phyloP scores from a whole-genome alignment of 306 rosid genomes.

The Senna tora region DNA sequence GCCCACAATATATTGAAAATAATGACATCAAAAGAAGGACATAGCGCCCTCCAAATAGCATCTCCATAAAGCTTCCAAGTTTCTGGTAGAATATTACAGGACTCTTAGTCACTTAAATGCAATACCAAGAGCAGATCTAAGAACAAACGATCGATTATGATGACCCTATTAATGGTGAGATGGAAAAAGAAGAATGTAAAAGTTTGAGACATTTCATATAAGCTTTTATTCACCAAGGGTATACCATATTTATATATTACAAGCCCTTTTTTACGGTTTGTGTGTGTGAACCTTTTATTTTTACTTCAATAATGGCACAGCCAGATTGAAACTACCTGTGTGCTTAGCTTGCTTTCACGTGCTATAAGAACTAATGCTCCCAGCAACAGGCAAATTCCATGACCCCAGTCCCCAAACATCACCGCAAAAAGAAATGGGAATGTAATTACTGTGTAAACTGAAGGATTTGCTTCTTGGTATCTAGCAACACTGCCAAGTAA shows the following conservation, averaged over 20 bases:
- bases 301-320: slow-evolving; percentile 27
- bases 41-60: slow-evolving; percentile 93
- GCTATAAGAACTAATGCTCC: slow-evolving; percentile 91
- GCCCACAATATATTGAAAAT: slow-evolving; percentile 89
- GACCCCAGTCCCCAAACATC: slow-evolving; percentile 99
- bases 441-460: slow-evolving; percentile 74
- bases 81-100: slow-evolving; percentile 51
- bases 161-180: slow-evolving; percentile 14
- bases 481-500: slow-evolving; percentile 77
- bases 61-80: slow-evolving; percentile 96
- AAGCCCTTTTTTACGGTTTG: slow-evolving; percentile 20
- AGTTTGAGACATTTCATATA: slow-evolving; percentile 11
- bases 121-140: slow-evolving; percentile 24
- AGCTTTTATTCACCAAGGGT: not conserved
- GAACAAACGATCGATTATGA: slow-evolving; percentile 7
- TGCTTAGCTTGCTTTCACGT: slow-evolving; percentile 70
- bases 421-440: slow-evolving; percentile 95
- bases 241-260: slow-evolving; percentile 8
- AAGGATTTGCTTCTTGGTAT: slow-evolving; percentile 94
- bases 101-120: slow-evolving; percentile 15
- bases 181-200: slow-evolving; percentile 1
- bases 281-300: slow-evolving; percentile 7
- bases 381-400: slow-evolving; percentile 86
- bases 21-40: slow-evolving; percentile 87
- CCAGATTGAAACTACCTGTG: slow-evolving; percentile 55